Evolutionary conservation across 2,329 filamentous ascomycete species (phyloP).

Genomic region (Neonectria magnoliae): DNA sequence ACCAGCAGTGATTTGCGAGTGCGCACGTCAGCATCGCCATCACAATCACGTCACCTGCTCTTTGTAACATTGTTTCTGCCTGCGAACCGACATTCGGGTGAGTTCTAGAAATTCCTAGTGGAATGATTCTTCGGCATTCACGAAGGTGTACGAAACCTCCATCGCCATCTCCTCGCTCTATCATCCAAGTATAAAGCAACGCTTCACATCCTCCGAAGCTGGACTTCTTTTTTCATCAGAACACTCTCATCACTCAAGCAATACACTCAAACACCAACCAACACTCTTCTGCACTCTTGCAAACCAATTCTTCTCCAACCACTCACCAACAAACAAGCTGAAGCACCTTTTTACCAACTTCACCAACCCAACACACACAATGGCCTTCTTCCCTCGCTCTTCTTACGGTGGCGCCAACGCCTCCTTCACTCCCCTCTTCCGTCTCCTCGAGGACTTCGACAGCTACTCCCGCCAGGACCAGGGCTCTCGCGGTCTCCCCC

Average conservation of each 20-base stretch:
- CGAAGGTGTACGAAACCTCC: constrained; percentile 31
- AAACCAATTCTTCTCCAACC: constrained; percentile 36
- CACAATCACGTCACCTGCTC: constrained; percentile 8
- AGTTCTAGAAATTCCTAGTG: constrained; percentile 40
- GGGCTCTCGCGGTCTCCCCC: constrained; percentile 50
- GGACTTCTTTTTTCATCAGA: constrained; percentile 41
- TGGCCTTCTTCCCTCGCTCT: constrained; percentile 69
- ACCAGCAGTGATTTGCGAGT: constrained; percentile 28
- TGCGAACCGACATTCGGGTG: constrained; percentile 21
- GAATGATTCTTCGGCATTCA: constrained; percentile 30
- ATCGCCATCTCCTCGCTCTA: constrained; percentile 15
- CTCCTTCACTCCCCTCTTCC: constrained; percentile 70
- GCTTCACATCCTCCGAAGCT: constrained; percentile 19
- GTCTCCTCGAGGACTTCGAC: constrained; percentile 72
- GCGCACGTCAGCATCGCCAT: constrained; percentile 17
- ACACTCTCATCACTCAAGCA: constrained; percentile 41
- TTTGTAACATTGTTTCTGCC: constrained; percentile 25
- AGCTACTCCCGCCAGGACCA: constrained; percentile 58
- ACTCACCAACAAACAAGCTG: constrained; percentile 38
- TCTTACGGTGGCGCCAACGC: constrained; percentile 60
- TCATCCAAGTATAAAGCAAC: constrained; percentile 46
- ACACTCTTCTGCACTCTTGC: constrained; percentile 38
- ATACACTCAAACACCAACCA: constrained; percentile 37
- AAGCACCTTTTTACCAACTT: constrained; percentile 39
- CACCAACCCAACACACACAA: constrained; percentile 51